Conservation (phyloP, 495 filamentous ascomycete species). For the Cercophora newfieldiana region DNA sequence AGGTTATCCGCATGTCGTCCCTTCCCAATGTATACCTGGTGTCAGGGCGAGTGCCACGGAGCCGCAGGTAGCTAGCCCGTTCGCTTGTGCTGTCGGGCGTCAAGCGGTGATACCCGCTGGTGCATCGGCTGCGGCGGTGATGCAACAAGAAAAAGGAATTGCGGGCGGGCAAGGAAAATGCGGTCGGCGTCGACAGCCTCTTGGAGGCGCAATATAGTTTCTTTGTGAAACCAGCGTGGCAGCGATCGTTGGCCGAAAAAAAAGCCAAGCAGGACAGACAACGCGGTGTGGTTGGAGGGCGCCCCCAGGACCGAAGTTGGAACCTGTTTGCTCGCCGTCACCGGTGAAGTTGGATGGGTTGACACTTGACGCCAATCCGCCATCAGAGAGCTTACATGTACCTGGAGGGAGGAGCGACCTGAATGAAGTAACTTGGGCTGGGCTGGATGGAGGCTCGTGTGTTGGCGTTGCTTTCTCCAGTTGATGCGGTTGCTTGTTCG, state of each 20-base stretch:
- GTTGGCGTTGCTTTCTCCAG: background rate
- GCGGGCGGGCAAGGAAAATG: background rate
- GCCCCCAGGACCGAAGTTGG: background rate
- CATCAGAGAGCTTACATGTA: background rate
- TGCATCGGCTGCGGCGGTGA: background rate
- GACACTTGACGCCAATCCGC: background rate
- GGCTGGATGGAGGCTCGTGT: background rate
- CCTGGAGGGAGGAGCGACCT: background rate
- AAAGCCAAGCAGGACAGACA: conserved; percentile 13
- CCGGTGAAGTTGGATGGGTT: background rate
- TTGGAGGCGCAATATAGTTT: background rate
- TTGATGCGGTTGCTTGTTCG: background rate
- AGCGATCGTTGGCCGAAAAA: conserved; percentile 14
- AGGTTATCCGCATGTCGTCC: background rate
- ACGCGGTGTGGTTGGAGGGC: conserved; percentile 17
- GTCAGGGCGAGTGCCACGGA: background rate
- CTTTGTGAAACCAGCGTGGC: conserved; percentile 15
- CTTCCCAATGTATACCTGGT: no score
- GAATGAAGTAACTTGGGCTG: background rate
- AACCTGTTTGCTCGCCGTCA: conserved; percentile 4
- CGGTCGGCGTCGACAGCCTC: conserved; percentile 1
- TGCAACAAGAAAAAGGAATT: background rate
- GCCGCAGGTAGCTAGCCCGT: background rate
- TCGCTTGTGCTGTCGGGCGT: background rate
- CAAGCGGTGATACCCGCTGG: background rate